Percentiles rank a stretch among this genome's conserved stretches.
phyloP scores from a whole-genome alignment of 768 basidiomycete genomes.

The Termitomyces titanicus region DNA sequence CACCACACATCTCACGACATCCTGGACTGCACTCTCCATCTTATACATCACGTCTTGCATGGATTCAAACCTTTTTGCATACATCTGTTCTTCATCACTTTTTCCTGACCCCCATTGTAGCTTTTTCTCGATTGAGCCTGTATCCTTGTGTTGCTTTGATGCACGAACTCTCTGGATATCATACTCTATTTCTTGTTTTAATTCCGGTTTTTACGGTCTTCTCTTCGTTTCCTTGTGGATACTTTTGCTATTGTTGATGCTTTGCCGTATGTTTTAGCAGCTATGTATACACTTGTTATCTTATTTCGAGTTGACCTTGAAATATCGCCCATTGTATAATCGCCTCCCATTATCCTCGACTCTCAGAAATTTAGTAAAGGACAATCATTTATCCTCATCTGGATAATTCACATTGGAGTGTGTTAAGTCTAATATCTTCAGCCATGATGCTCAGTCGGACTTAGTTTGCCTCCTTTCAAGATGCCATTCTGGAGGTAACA shows the following conservation, averaged over 20 bases:
- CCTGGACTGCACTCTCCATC: constrained; percentile 5
- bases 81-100: not conserved
- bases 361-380: not conserved
- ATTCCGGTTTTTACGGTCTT: not conserved
- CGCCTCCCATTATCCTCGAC: not conserved
- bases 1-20: constrained; percentile 8
- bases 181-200: constrained; percentile 2
- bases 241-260: not conserved
- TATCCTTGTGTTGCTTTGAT: constrained; percentile 8
- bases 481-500: too few species aligned
- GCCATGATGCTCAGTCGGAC: too few species aligned
- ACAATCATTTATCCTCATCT: not conserved
- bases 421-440: too few species aligned
- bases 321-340: not conserved
- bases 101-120: constrained; percentile 5
- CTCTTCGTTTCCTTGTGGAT: not conserved
- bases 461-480: too few species aligned
- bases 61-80: constrained; percentile 3
- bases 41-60: constrained; percentile 7
- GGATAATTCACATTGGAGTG: not conserved
- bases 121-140: not conserved
- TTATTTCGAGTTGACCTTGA: constrained; percentile 6
- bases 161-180: constrained; percentile 11
- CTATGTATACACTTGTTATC: not conserved
- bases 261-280: not conserved